Evolutionary conservation across 441 rosid species (phyloP).

Genomic region (Eutrema salsugineum): DNA sequence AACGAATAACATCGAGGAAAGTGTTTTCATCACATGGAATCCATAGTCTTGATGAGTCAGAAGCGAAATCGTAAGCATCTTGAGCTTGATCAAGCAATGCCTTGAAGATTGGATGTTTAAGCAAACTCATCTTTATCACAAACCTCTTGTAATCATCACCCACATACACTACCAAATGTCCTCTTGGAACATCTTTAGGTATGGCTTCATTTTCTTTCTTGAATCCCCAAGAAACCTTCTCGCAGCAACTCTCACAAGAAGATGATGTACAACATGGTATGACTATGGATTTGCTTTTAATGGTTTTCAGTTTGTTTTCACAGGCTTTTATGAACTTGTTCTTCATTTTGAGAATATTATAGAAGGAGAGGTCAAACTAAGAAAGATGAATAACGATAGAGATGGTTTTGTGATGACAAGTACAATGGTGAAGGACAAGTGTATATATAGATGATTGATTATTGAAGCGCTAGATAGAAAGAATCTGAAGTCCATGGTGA

Average conservation of each 20-base stretch:
- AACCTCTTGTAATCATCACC: constrained; percentile 67
- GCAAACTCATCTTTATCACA: constrained; percentile 66
- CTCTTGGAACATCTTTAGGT: constrained; percentile 89
- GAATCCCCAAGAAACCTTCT: constrained; percentile 46
- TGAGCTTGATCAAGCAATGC: constrained; percentile 78
- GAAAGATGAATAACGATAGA: constrained; percentile 1
- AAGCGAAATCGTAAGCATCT: constrained; percentile 64
- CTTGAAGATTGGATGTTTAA: constrained; percentile 75
- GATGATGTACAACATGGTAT: constrained; percentile 36
- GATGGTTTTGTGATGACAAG: constrained; percentile 9
- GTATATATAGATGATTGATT: constrained; percentile 39
- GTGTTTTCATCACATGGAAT: constrained; percentile 79
- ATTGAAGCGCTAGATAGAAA: background rate
- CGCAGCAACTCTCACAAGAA: constrained; percentile 47
- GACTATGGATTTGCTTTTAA: constrained; percentile 42
- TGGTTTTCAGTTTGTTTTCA: constrained; percentile 51
- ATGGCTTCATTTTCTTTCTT: constrained; percentile 43
- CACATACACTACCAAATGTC: constrained; percentile 84
- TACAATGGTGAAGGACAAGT: constrained; percentile 27
- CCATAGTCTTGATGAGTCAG: constrained; percentile 60
- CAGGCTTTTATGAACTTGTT: constrained; percentile 41
- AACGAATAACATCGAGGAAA: constrained; percentile 66
- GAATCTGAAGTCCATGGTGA: constrained; percentile 12
- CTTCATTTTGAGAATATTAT: constrained; percentile 30
- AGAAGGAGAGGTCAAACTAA: background rate